phyloP scores from a whole-genome alignment of 768 basidiomycete species.

The Thelephora aurantiotincta region DNA sequence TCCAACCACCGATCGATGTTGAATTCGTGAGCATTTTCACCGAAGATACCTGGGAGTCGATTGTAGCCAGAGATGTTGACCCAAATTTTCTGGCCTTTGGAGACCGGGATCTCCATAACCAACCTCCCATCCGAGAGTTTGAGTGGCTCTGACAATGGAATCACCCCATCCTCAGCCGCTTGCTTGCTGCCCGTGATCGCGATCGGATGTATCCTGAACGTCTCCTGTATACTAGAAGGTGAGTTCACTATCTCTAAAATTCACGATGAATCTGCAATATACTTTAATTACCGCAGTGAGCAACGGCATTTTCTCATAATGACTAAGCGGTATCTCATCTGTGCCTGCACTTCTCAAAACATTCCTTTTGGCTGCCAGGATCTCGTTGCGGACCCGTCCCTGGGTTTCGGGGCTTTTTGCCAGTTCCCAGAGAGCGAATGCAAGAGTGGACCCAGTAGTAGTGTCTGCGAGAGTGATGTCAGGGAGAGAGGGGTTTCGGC shows the following conservation, averaged over 20 bases:
- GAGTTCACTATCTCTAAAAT: too few relatives aligned
- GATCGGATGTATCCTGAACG: constrained; percentile 18
- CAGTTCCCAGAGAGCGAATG: too few relatives aligned
- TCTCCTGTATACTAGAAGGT: constrained; percentile 15
- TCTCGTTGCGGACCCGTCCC: constrained; percentile 15
- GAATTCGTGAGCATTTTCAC: too few relatives aligned
- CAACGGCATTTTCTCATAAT: too few relatives aligned
- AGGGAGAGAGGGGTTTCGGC: neutral
- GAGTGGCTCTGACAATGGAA: too few relatives aligned
- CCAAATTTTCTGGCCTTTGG: constrained; percentile 13
- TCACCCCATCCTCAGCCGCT: constrained; percentile 17
- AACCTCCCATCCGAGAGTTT: constrained; percentile 14
- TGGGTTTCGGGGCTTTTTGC: too few relatives aligned
- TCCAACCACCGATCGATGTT: too few relatives aligned
- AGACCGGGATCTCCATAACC: constrained; percentile 14
- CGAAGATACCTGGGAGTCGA: constrained; percentile 17
- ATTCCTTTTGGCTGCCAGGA: constrained; percentile 10
- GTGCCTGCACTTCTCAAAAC: constrained; percentile 13
- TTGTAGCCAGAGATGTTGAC: constrained; percentile 18
- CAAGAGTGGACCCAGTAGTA: constrained; percentile 16
- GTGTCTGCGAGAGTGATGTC: constrained; percentile 8
- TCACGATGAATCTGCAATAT: neutral
- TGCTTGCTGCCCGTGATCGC: constrained; percentile 13
- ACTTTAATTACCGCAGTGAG: constrained; percentile 21
- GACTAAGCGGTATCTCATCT: constrained; percentile 13